A percentile compares a stretch with the other conserved stretches of the same genome.
phyloP scores from a whole-genome alignment of 2,329 filamentous ascomycete genomes.

The Annulohypoxylon truncatum region DNA sequence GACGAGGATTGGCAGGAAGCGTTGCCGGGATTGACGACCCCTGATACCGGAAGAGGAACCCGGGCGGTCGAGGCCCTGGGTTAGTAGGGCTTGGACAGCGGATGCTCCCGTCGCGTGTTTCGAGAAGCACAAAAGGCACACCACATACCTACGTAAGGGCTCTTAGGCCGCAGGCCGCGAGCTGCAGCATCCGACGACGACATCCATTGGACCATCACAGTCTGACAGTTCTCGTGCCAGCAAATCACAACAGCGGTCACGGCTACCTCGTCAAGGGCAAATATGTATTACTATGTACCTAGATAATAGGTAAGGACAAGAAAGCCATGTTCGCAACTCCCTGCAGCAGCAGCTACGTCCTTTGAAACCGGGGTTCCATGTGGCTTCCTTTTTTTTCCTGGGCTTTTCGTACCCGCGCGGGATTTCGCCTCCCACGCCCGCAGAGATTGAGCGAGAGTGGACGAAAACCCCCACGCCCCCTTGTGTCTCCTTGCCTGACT shows the following conservation, averaged over 20 bases:
- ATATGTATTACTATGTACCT: background rate
- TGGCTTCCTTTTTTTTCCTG: conserved; percentile 19
- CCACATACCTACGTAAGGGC: background rate
- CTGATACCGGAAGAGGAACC: conserved; percentile 32
- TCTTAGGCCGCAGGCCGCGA: conserved; percentile 5
- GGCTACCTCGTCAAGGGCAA: conserved; percentile 18
- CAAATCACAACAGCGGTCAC: conserved; percentile 10
- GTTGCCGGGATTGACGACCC: conserved; percentile 20
- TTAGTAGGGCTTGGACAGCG: conserved; percentile 8
- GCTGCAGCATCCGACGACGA: conserved; percentile 12
- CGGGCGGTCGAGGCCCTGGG: conserved; percentile 26
- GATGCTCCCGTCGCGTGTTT: conserved; percentile 35
- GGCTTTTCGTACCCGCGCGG: background rate
- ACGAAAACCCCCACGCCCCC: conserved; percentile 29
- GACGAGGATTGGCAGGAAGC: conserved; percentile 32
- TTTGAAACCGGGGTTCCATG: conserved; percentile 14
- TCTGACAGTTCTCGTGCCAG: background rate
- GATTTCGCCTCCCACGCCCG: conserved; percentile 7
- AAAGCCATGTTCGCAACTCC: background rate
- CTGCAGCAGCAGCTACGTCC: background rate
- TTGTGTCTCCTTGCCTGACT: background rate
- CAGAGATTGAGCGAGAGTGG: conserved; percentile 6
- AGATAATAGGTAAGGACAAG: background rate
- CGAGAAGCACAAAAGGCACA: background rate
- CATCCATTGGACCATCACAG: conserved; percentile 17